phyloP scores from a whole-genome alignment of 1,284 basidiomycete species.

The Omphalotus olearius region DNA sequence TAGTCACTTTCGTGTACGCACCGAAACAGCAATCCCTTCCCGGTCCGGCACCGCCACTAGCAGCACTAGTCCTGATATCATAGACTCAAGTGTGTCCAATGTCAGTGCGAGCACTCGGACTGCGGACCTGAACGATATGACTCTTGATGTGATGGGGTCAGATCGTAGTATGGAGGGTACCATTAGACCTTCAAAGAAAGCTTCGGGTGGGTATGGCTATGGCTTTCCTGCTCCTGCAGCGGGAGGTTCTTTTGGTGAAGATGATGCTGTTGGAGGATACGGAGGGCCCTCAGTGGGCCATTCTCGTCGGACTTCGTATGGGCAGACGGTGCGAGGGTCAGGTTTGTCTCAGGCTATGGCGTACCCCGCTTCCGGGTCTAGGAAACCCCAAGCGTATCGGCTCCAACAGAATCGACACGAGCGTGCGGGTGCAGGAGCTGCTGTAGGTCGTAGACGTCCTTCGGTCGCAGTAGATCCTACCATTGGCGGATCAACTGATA shows the following conservation, averaged over 20 bases:
- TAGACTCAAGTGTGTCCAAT: neutral
- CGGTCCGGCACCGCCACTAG: neutral
- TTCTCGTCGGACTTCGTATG: slow-evolving; percentile 1
- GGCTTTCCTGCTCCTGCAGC: neutral
- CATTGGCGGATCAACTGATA: slow-evolving; percentile 7
- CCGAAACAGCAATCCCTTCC: neutral
- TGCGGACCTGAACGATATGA: slow-evolving; percentile 1
- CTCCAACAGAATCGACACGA: too few species aligned
- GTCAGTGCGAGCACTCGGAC: neutral
- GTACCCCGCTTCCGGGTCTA: neutral
- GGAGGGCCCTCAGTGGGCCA: neutral
- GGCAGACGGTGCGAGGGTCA: neutral
- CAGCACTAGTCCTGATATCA: neutral
- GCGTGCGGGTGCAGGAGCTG: too few species aligned
- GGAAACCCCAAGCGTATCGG: too few species aligned
- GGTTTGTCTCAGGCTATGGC: slow-evolving; percentile 9
- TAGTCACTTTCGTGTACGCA: neutral
- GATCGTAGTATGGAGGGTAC: slow-evolving; percentile 10
- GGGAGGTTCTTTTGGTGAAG: neutral
- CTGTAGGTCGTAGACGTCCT: neutral
- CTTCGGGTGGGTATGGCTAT: slow-evolving; percentile 1
- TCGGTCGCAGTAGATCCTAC: neutral
- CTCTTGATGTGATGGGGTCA: slow-evolving; percentile 1
- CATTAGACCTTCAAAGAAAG: slow-evolving; percentile 7
- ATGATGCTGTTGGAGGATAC: neutral